Evolutionary conservation across 108 stramenopile genomes (phyloP).

Genomic region (Cylindrotheca closterium): DNA sequence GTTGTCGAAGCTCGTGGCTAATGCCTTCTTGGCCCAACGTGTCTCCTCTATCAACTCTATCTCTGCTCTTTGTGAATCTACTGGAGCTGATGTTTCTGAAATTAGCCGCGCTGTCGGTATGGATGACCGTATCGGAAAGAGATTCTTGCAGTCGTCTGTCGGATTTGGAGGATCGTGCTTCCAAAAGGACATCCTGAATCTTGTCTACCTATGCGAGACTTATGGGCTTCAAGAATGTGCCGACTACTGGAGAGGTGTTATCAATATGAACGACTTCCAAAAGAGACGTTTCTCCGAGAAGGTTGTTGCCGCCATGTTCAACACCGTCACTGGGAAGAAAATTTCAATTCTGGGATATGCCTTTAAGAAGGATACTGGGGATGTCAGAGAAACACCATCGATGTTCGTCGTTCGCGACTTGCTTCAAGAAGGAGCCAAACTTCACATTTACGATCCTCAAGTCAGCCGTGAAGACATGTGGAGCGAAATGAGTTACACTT

Average conservation of each 20-base stretch:
- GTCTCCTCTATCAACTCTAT: constrained; percentile 99
- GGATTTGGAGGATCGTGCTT: constrained; percentile 99
- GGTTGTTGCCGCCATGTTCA: constrained; percentile 97
- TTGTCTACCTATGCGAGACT: constrained; percentile 98
- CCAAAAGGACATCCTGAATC: constrained; percentile 99
- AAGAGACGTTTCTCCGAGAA: constrained; percentile 97
- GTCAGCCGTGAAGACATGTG: constrained; percentile 97
- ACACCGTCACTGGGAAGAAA: constrained; percentile 99
- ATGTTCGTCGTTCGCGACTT: constrained; percentile 96
- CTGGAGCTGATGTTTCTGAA: constrained; percentile 96
- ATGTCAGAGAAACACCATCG: constrained; percentile 98
- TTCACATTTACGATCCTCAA: constrained; percentile 98
- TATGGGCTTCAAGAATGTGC: constrained; percentile 97
- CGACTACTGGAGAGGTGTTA: constrained; percentile 98
- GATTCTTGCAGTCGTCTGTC: constrained; percentile 96
- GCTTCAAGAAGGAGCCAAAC: constrained; percentile 89
- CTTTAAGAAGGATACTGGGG: constrained; percentile 99
- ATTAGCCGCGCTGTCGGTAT: constrained; percentile 96
- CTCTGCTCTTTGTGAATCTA: constrained; percentile 98
- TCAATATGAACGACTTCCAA: constrained; percentile 99
- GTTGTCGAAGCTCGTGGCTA: constrained; percentile 98
- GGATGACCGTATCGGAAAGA: constrained; percentile 96
- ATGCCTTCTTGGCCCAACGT: constrained; percentile 99
- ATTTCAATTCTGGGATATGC: constrained; percentile 98
- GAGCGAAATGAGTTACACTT: constrained; percentile 96